Base-by-base conservation (phyloP, 345 rosid genomes). In the Syzygium jambos region DNA sequence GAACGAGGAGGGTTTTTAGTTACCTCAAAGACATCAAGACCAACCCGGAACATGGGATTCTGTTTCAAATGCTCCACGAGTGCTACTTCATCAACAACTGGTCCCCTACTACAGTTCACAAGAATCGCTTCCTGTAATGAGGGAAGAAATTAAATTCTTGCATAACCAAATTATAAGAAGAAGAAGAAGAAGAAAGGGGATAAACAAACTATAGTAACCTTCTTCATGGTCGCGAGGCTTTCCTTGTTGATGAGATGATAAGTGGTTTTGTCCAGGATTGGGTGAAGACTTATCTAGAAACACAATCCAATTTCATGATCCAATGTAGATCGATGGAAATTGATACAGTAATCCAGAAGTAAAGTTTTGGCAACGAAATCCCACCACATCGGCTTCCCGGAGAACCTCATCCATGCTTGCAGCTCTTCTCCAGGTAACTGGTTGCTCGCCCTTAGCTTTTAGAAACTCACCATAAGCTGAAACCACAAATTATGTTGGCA, bases 21-120 rank as follows among this genome's bases (percentile, higher is more conserved):
- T 90, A 94, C 99, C 98, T 98, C 99, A 6, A 96, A 98, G 92
- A 98, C 99, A 93, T 96, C 99, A 41, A 98, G 99, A 89, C 99
- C 99, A 56, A 95, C 99, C 51, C 99, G 95, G 63, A 98, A 98
- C 99, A 95, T 96, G 15, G 98, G 99, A 90, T 96, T 98, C 85
- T 93, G 93, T 90, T 91, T 95, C 86, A 98, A 92, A 91, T 98
- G 99, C 57, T 95, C 94, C 49, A 98, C 99, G 2, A 98, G 95
- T 77, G 99, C 99, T 87, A 87, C 98, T 90, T 98, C 99, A 87
- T 98, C 99, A 63, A 98, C 84, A 65, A 98, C 99, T 0, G 99
- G 99, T 11, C 99, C 99, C 88, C 99, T 93, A 57, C 99, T 96
- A 56, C 99, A 98, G 93, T 98, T 98, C 85, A 96, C 89, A 88